phyloP scores from a whole-genome alignment of 2,329 filamentous ascomycete species.

The Cadophora malorum region DNA sequence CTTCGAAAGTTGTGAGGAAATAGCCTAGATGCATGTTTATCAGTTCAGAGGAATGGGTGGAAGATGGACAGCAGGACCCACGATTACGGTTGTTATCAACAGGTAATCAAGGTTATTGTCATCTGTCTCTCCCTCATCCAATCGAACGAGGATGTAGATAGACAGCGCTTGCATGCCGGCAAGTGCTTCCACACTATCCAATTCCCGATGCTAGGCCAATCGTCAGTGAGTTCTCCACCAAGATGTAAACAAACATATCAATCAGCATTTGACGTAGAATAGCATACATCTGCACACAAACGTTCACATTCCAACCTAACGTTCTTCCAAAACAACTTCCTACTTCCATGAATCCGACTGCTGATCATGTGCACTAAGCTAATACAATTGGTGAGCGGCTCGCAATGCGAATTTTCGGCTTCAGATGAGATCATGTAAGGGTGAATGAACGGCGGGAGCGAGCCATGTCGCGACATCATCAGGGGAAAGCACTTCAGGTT shows the following conservation, averaged over 20 bases:
- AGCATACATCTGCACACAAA: constrained; percentile 46
- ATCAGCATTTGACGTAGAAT: too few species aligned
- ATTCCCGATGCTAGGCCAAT: constrained; percentile 39
- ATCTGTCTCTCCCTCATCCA: constrained; percentile 53
- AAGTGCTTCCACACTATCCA: constrained; percentile 49
- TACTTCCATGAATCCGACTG: constrained; percentile 44
- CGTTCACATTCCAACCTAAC: constrained; percentile 52
- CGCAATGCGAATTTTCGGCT: constrained; percentile 41
- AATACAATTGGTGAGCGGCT: constrained; percentile 51
- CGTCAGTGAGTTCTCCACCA: constrained; percentile 18
- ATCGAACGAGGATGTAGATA: constrained; percentile 51
- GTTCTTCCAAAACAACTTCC: constrained; percentile 54
- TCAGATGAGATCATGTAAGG: constrained; percentile 41
- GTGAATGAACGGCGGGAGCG: constrained; percentile 53
- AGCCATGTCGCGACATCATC: constrained; percentile 49
- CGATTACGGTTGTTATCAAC: constrained; percentile 46
- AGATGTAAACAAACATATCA: too few species aligned
- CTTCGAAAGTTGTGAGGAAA: constrained; percentile 30
- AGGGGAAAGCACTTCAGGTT: constrained; percentile 51
- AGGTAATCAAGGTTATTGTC: constrained; percentile 51
- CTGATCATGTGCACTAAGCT: constrained; percentile 51
- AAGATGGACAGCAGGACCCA: constrained; percentile 36
- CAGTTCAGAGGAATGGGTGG: constrained; percentile 22
- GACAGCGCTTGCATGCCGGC: constrained; percentile 52
- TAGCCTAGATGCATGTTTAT: constrained; percentile 18